phyloP scores from a whole-genome alignment of 305 asterid genomes.

The Fraxinus paxiana region DNA sequence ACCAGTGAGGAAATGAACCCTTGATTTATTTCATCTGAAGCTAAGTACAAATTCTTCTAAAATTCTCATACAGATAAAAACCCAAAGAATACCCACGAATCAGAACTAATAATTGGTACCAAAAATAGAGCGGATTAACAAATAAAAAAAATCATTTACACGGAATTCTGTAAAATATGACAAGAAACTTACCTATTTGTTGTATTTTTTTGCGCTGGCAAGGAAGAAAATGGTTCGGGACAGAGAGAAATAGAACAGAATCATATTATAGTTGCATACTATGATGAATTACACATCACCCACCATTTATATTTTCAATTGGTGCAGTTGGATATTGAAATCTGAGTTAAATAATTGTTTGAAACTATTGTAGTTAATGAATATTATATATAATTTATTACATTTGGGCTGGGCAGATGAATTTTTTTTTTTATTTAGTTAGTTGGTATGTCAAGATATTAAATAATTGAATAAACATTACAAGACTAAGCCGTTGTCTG shows the following conservation, averaged over 20 bases:
- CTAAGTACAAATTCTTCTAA: constrained; percentile 8
- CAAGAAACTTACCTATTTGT: constrained; percentile 12
- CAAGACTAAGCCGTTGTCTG: not conserved
- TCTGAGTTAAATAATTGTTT: not conserved
- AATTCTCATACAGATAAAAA: not conserved
- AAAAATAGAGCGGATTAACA: not conserved
- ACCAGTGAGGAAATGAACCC: constrained; percentile 9
- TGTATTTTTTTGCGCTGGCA: not conserved
- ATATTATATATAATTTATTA: no score
- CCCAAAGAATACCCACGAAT: constrained; percentile 10
- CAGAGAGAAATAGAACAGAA: not conserved
- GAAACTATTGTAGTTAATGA: not conserved
- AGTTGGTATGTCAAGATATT: not conserved
- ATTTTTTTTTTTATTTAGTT: not conserved
- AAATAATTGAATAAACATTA: not conserved
- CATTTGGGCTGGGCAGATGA: not conserved
- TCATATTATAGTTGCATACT: not conserved
- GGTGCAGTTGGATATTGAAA: not conserved
- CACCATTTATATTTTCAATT: not conserved
- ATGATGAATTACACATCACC: not conserved
- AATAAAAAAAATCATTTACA: not conserved
- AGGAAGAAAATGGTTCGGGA: not conserved
- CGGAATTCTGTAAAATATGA: not conserved
- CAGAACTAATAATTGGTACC: not conserved
- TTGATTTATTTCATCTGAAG: not conserved